Conservation (phyloP, 2,329 filamentous ascomycete species). For the Exophiala sp. region DNA sequence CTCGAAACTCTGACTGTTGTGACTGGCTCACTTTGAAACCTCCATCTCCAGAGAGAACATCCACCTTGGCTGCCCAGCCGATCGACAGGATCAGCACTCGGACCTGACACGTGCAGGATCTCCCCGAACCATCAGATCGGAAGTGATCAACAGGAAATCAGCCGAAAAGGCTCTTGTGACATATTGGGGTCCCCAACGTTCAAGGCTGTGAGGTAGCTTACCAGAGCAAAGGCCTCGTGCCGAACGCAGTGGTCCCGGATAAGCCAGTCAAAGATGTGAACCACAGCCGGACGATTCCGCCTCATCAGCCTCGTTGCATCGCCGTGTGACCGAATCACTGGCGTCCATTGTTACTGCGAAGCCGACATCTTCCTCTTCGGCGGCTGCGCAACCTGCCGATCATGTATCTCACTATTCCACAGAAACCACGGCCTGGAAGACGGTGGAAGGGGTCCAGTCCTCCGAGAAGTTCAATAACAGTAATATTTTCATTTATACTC, state of each 20-base stretch:
- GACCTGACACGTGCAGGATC: slow-evolving; percentile 20
- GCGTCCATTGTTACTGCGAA: no score
- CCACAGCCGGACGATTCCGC: not conserved
- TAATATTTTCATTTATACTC: slow-evolving; percentile 19
- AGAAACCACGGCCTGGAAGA: slow-evolving; percentile 30
- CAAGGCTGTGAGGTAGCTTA: not conserved
- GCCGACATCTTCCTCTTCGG: not conserved
- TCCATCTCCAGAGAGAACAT: slow-evolving; percentile 4
- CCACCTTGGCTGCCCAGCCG: slow-evolving; percentile 7
- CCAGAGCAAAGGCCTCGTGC: not conserved
- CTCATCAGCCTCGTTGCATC: not conserved
- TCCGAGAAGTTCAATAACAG: not conserved
- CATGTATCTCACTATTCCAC: slow-evolving; percentile 4
- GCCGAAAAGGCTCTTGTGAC: not conserved
- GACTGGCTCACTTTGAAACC: slow-evolving; percentile 1
- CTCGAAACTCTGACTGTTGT: not conserved
- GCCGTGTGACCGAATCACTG: not conserved
- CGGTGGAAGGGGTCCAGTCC: slow-evolving; percentile 3
- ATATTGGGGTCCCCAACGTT: not conserved
- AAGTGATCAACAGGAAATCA: slow-evolving; percentile 16
- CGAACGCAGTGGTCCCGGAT: not conserved
- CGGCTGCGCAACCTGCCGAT: not conserved
- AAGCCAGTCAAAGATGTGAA: not conserved
- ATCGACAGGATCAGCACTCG: slow-evolving; percentile 25
- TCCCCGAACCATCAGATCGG: slow-evolving; percentile 4